Evolutionary conservation across 768 basidiomycete genomes (phyloP), one percentile per base, ranked within the genome.

Genomic region (Rhizopogon rudus): DNA sequence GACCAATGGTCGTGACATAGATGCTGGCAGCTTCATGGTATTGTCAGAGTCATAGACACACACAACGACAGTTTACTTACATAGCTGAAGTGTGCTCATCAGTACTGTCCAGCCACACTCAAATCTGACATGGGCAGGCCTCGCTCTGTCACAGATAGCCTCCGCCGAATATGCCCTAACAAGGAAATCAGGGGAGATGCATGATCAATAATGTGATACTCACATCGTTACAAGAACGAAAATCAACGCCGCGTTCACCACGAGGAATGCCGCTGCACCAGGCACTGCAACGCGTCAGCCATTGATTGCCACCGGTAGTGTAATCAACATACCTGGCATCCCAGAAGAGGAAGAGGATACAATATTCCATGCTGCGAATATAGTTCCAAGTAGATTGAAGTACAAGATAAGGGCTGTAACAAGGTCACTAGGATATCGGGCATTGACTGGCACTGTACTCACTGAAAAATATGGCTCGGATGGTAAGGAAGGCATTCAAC

Each of bases 401-500:
- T 78, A 81, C 9, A 72, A 60, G 40, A 84, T 71, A 43, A 84
- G 72, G 56, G 63, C 68, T 70, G 54, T 2, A 22, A 16, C 12
- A 20, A 42, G 31, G 40, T 71, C 22, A 20, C 7, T 12, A 9
- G 29, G 31, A 16, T 5, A 42, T 29, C 25, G 13, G 25, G 49
- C 12, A 37, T 49, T 35, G 1, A 29, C 0, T 13, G 29, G n/a
- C 9, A 44, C 52, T 20, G 22, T 0, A 64, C 81, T 65, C 57
- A 85, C 87, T 77, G 58, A 87, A 80, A 53, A 81, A 66, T 40
- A 84, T 75, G 28, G 80, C 75, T 52, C 87, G 82, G 55, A 79
- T 63, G 52, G 83, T 67, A 51, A 87, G 67, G 66, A 88, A 84
- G 3, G 77, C 70, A 62, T 77, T 85, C 53, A 68, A 72, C 75